A percentile compares a stretch with the other conserved stretches of the same genome.
Conservation (phyloP, 306 rosid species). For the Ormosia emarginata region DNA sequence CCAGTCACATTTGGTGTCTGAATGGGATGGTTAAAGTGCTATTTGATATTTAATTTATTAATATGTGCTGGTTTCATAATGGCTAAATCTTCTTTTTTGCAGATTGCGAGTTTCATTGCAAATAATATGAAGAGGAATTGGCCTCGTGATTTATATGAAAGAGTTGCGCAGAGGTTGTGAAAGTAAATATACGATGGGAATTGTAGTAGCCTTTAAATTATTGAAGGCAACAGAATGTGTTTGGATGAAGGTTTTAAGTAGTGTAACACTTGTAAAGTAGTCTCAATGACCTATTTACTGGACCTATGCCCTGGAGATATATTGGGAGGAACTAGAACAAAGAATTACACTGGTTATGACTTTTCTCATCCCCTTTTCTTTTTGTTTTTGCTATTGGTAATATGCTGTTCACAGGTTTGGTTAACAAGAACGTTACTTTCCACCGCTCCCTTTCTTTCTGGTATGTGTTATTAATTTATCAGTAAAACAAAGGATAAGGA, state of each 20-base stretch:
- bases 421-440: neutral
- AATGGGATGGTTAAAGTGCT: neutral
- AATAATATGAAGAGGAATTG: constrained; percentile 80
- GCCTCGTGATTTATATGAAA: constrained; percentile 94
- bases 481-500: too few species aligned
- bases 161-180: constrained; percentile 87
- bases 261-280: constrained; percentile 28
- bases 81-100: constrained; percentile 25
- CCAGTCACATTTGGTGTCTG: neutral
- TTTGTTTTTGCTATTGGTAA: neutral
- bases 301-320: neutral
- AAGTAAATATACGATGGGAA: constrained; percentile 8
- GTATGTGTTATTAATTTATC: too few species aligned
- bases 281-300: neutral
- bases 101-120: constrained; percentile 91
- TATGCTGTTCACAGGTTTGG: neutral
- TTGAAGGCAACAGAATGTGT: neutral
- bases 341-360: constrained; percentile 2
- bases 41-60: neutral
- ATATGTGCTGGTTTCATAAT: neutral
- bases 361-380: neutral
- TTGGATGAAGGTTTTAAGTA: neutral
- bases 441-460: neutral
- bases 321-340: neutral
- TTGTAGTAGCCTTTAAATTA: constrained; percentile 10